Conservation (phyloP, 345 rosid genomes). For the Camelina sativa region DNA sequence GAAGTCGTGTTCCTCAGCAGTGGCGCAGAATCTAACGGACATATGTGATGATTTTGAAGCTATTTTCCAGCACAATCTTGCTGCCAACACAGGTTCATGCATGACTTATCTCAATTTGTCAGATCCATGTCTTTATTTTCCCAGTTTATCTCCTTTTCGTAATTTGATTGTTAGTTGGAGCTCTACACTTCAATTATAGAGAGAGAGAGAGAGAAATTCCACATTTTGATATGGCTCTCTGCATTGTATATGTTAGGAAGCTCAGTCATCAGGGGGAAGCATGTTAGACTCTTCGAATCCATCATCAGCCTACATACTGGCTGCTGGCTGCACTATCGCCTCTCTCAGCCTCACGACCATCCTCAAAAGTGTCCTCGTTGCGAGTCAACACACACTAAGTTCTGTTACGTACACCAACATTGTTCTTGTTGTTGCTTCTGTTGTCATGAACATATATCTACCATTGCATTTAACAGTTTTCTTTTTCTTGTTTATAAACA, state of each 20-base stretch:
- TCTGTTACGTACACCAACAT: too few species aligned
- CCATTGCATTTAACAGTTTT: neutral
- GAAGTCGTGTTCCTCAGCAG: constrained; percentile 45
- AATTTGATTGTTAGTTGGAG: neutral
- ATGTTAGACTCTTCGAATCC: too few species aligned
- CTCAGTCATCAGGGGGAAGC: too few species aligned
- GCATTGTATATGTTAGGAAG: too few species aligned
- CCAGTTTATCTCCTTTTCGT: neutral
- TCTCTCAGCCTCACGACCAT: too few species aligned
- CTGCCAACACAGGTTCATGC: constrained; percentile 83
- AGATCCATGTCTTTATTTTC: constrained; percentile 2
- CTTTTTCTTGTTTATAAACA: neutral
- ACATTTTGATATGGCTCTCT: too few species aligned
- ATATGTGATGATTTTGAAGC: constrained; percentile 89
- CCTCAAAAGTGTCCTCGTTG: too few species aligned
- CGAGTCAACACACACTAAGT: too few species aligned
- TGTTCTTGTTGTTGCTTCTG: neutral
- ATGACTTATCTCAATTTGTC: constrained; percentile 3
- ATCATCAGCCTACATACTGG: too few species aligned
- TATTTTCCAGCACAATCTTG: constrained; percentile 92
- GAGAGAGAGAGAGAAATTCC: too few species aligned
- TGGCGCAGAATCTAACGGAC: constrained; percentile 54
- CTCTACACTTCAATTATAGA: neutral
- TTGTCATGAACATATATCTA: constrained; percentile 4
- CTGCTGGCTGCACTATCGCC: too few species aligned